Percentiles rank a stretch among this genome's conserved stretches.
Evolutionary conservation across 768 basidiomycete species (phyloP).

Genomic region (Mycena polygramma): DNA sequence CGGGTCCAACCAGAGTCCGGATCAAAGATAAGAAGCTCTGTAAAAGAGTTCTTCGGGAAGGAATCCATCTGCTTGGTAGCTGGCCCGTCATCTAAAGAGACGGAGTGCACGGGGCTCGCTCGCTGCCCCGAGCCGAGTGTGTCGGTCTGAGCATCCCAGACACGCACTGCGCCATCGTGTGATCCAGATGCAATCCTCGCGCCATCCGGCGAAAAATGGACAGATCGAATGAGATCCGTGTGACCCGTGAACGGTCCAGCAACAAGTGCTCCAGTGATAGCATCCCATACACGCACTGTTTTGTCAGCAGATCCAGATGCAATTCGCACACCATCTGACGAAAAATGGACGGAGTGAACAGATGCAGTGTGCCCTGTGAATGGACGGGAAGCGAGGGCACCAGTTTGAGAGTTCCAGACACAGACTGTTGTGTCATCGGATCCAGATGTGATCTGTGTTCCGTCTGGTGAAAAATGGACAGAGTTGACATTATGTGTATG

Average conservation of each 20-base stretch:
- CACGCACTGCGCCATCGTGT: not conserved
- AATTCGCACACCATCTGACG: conserved; percentile 17
- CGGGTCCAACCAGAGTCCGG: no score
- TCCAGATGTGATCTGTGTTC: not conserved
- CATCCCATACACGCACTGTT: conserved; percentile 19
- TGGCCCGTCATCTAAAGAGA: no score
- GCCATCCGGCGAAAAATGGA: conserved; percentile 11
- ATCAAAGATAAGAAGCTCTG: no score
- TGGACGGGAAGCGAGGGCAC: not conserved
- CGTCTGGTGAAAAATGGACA: not conserved
- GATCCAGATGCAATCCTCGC: conserved; percentile 3
- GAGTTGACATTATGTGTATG: not conserved
- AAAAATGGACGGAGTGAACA: conserved; percentile 15
- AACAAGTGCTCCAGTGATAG: not conserved
- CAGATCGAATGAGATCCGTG: conserved; percentile 13
- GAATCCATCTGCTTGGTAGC: no score
- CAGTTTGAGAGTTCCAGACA: not conserved
- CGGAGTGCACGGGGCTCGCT: no score
- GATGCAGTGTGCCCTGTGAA: not conserved
- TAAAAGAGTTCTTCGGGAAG: no score
- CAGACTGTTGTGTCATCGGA: not conserved
- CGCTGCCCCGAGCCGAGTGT: not conserved
- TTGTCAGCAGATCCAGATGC: conserved; percentile 2
- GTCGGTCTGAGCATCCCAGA: conserved; percentile 8
- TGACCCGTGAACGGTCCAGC: conserved; percentile 22